Conservation (phyloP, 2,329 filamentous ascomycete species). For the Botrytis medusae region DNA sequence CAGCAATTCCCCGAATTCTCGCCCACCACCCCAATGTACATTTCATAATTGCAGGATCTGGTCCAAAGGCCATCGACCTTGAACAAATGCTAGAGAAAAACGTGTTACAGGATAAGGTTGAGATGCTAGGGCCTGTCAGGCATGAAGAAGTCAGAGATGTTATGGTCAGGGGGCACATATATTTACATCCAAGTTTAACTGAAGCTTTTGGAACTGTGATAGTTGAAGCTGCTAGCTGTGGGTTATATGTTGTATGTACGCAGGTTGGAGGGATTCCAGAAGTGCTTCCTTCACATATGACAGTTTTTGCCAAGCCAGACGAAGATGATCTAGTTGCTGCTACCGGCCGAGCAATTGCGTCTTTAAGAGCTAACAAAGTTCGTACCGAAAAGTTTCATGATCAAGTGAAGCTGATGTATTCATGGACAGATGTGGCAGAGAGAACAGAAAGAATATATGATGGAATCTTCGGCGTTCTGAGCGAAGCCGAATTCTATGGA, state of each 20-base stretch:
- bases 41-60: conserved; percentile 94
- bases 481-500: conserved; percentile 85
- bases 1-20: conserved; percentile 89
- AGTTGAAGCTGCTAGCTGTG: conserved; percentile 93
- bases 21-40: conserved; percentile 87
- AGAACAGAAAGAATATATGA: conserved; percentile 95
- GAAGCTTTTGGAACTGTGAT: conserved; percentile 98
- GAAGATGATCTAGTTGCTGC: conserved; percentile 92
- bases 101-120: conserved; percentile 88
- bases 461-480: conserved; percentile 83
- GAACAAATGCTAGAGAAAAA: conserved; percentile 98
- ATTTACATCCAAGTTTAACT: conserved; percentile 90
- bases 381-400: conserved; percentile 94
- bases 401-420: conserved; percentile 98
- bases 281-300: conserved; percentile 95
- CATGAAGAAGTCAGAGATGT: conserved; percentile 97
- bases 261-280: conserved; percentile 96
- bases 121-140: conserved; percentile 86
- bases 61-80: conserved; percentile 93
- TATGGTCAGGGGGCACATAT: conserved; percentile 96
- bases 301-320: conserved; percentile 92
- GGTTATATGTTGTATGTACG: conserved; percentile 93
- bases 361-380: conserved; percentile 80
- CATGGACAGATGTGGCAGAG: conserved; percentile 92
- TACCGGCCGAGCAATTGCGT: conserved; percentile 84